Conservation (phyloP, 768 basidiomycete genomes). For the Trametes punicea region DNA sequence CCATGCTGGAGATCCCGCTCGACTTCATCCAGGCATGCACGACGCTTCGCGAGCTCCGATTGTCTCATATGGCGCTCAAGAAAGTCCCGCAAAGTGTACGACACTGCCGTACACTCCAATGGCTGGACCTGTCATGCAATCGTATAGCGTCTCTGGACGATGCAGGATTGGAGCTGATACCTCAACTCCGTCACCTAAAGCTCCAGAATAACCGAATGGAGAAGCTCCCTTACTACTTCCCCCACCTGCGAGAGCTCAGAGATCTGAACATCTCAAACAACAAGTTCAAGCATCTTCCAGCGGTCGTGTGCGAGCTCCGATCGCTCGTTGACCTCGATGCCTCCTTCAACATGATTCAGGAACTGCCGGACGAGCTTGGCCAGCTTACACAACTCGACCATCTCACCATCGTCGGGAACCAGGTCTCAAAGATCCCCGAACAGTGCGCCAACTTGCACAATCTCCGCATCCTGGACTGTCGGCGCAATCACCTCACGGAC, state of each 20-base stretch:
- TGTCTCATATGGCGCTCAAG: conserved; percentile 93
- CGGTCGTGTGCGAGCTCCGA: conserved; percentile 67
- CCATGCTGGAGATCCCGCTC: conserved; percentile 92
- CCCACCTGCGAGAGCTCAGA: conserved; percentile 63
- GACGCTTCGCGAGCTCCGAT: conserved; percentile 75
- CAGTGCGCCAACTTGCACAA: conserved; percentile 52
- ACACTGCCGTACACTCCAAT: conserved; percentile 66
- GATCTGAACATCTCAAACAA: conserved; percentile 95
- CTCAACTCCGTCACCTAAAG: conserved; percentile 61
- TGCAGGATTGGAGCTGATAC: conserved; percentile 75
- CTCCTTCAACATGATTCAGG: conserved; percentile 88
- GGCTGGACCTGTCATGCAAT: conserved; percentile 89
- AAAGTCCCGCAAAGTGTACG: conserved; percentile 83
- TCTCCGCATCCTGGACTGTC: conserved; percentile 74
- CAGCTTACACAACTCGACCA: conserved; percentile 63
- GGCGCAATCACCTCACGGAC: conserved; percentile 81
- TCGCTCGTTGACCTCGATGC: conserved; percentile 84
- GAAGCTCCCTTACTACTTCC: conserved; percentile 82
- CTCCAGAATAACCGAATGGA: conserved; percentile 92
- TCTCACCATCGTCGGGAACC: conserved; percentile 84
- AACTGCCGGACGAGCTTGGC: conserved; percentile 79
- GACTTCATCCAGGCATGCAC: conserved; percentile 93
- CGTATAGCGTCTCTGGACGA: conserved; percentile 87
- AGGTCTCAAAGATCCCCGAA: conserved; percentile 66
- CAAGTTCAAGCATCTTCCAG: conserved; percentile 76